Conservation (phyloP, 345 rosid species). For the Nasturtium officinale region DNA sequence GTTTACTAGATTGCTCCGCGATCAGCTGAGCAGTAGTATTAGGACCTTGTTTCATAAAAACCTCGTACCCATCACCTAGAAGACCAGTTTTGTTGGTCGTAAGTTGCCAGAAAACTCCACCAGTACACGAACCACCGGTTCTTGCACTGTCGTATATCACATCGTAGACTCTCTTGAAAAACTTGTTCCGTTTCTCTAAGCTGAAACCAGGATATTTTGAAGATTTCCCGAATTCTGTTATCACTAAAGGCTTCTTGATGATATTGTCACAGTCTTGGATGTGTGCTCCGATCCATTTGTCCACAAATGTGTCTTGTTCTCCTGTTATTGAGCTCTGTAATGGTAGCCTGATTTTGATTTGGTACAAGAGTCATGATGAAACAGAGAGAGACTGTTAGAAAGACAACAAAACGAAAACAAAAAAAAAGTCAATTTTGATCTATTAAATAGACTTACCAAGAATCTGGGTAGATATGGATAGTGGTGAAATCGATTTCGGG, state of each 20-base stretch:
- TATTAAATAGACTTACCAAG: constrained; percentile 50
- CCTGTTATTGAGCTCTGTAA: constrained; percentile 42
- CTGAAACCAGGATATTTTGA: constrained; percentile 51
- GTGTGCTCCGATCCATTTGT: constrained; percentile 57
- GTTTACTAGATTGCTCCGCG: constrained; percentile 56
- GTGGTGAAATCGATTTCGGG: constrained; percentile 69
- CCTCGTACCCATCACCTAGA: constrained; percentile 63
- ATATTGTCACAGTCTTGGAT: constrained; percentile 47
- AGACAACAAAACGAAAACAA: constrained; percentile 2
- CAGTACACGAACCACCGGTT: constrained; percentile 51
- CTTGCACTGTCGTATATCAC: constrained; percentile 53
- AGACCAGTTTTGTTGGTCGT: constrained; percentile 50
- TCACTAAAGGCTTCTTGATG: constrained; percentile 60
- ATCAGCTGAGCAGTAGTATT: constrained; percentile 64
- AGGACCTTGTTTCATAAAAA: constrained; percentile 53
- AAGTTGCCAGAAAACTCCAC: constrained; percentile 81
- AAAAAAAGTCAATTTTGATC: not conserved
- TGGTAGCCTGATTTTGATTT: constrained; percentile 53
- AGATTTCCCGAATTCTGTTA: constrained; percentile 70
- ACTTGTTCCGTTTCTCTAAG: constrained; percentile 52
- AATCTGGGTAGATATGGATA: constrained; percentile 73
- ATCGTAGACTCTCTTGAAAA: constrained; percentile 50
- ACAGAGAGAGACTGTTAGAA: constrained; percentile 8
- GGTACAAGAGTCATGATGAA: constrained; percentile 1
- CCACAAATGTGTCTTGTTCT: constrained; percentile 53